phyloP scores from a whole-genome alignment of 768 basidiomycete species.

The Coprinopsis sp. region DNA sequence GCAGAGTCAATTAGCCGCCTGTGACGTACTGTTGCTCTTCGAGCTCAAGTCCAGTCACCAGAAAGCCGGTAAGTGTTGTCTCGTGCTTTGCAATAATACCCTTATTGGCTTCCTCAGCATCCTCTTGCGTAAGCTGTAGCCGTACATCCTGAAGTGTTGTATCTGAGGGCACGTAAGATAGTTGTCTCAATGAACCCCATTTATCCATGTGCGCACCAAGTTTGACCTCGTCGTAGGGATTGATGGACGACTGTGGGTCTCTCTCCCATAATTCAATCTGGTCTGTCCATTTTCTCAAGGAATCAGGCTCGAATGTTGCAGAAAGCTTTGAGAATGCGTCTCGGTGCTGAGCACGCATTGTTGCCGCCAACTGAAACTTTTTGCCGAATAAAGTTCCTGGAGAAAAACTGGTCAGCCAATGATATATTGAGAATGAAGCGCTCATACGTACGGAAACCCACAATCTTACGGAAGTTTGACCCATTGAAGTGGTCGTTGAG shows the following conservation, averaged over 20 bases:
- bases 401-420: not conserved
- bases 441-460: constrained; percentile 13
- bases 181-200: not conserved
- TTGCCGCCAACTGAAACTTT: not conserved
- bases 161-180: not conserved
- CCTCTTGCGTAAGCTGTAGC: constrained; percentile 7
- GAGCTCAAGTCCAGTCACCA: constrained; percentile 15
- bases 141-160: constrained; percentile 13
- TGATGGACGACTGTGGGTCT: not conserved
- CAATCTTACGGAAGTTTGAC: constrained; percentile 25
- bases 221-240: not conserved
- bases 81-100: constrained; percentile 10
- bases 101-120: constrained; percentile 6
- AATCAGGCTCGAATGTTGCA: not conserved
- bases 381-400: not conserved
- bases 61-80: not conserved
- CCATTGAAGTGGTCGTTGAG: constrained; percentile 24
- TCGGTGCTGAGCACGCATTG: not conserved
- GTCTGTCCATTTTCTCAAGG: not conserved
- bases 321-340: not conserved
- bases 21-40: constrained; percentile 18
- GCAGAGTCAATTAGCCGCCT: not conserved
- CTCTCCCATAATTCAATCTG: not conserved
- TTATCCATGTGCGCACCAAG: not conserved
- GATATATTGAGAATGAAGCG: not conserved